phyloP scores from a whole-genome alignment of 129 eudicot genomes.

The Dittrichia graveolens region DNA sequence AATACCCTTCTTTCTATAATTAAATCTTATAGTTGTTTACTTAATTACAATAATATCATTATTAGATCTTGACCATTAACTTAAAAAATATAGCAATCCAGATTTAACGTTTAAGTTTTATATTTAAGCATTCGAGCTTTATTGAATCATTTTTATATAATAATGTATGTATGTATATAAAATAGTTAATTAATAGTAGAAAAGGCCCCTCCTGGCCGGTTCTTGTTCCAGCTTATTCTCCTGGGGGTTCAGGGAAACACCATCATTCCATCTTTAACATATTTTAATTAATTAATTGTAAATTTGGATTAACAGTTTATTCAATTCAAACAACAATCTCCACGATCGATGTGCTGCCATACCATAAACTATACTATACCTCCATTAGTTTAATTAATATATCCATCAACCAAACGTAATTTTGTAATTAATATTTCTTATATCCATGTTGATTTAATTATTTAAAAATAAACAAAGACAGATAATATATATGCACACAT shows the following conservation, averaged over 20 bases:
- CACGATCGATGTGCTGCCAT: slow-evolving; percentile 29
- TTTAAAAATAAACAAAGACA: slow-evolving; percentile 12
- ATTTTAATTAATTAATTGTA: neutral
- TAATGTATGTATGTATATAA: too few relatives aligned
- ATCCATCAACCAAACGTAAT: neutral
- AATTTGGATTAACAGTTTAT: neutral
- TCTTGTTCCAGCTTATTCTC: neutral
- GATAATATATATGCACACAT: neutral
- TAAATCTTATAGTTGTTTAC: too few relatives aligned
- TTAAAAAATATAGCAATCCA: too few relatives aligned
- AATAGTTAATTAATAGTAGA: neutral
- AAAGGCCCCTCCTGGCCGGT: neutral
- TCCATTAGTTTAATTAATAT: neutral
- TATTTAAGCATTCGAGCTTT: too few relatives aligned
- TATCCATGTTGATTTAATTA: slow-evolving; percentile 19
- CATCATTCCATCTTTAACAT: slow-evolving; percentile 16
- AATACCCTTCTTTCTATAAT: too few relatives aligned
- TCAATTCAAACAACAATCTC: slow-evolving; percentile 6
- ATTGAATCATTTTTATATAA: too few relatives aligned
- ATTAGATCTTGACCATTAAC: too few relatives aligned
- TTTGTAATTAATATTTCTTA: slow-evolving; percentile 10
- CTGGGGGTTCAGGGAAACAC: slow-evolving; percentile 15
- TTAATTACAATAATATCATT: too few relatives aligned
- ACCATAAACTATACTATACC: neutral
- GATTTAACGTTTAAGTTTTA: too few relatives aligned